Conservation (phyloP, 1,284 basidiomycete species). For the Sparassis latifolia region DNA sequence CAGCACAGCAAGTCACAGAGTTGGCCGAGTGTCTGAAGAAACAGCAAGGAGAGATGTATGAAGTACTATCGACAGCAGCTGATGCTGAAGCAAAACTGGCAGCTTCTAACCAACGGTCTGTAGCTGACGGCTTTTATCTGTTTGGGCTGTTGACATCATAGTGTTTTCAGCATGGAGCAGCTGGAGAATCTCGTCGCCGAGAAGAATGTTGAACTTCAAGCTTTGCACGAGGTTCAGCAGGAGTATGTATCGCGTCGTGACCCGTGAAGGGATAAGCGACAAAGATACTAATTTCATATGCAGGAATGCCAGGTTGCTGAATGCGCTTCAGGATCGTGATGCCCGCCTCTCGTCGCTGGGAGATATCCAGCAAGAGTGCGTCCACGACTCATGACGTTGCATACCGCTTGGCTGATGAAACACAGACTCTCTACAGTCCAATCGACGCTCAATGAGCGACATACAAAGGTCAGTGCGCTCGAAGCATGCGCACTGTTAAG, state of each 20-base stretch:
- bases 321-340: constrained; percentile 10
- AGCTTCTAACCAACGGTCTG: constrained; percentile 19
- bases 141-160: neutral
- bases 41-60: constrained; percentile 14
- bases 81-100: constrained; percentile 16
- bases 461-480: constrained; percentile 3
- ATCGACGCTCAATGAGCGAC: neutral
- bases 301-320: constrained; percentile 6
- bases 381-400: neutral
- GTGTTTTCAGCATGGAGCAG: constrained; percentile 8
- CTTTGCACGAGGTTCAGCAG: constrained; percentile 6
- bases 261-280: too few relatives aligned
- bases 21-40: constrained; percentile 14
- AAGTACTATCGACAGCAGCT: constrained; percentile 11
- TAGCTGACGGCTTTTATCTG: neutral
- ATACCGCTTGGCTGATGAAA: neutral
- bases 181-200: constrained; percentile 8
- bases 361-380: constrained; percentile 9
- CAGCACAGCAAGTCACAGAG: constrained; percentile 14
- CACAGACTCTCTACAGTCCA: constrained; percentile 5
- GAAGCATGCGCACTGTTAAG: constrained; percentile 1
- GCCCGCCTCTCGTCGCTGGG: constrained; percentile 7
- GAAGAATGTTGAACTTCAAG: constrained; percentile 16
- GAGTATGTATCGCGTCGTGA: constrained; percentile 10
- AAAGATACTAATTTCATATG: neutral